Base-by-base conservation (phyloP, 1,284 basidiomycete genomes). In the Paramarasmius palmivorus region DNA sequence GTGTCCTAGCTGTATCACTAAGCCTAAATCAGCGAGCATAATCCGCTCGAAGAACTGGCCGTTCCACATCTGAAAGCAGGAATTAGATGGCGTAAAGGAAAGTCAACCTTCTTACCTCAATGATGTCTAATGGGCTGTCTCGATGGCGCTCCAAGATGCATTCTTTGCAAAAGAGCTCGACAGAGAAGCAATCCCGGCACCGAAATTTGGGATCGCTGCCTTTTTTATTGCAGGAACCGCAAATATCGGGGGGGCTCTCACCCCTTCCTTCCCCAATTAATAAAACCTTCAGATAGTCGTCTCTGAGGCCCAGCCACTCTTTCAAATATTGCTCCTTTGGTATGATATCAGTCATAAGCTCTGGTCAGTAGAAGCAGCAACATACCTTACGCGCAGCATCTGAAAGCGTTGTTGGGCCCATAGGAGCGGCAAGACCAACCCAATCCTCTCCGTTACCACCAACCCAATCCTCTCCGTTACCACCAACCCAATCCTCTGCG, bases 71-170 rank as follows among this genome's bases (percentile, higher is more conserved):
- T 58, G 29, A 20, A 42, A 46, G 12, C 2, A 29, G 34, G n/a
- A 42, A 35, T 49, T 29, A 17, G 3, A 40, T 5, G 37, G 1
- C 22, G 12, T n/a, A 25, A n/a, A 2, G 29, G 22, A 26, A 6
- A 19, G 32, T n/a, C 15, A 9, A 51, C n/a, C n/a, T n/a, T n/a
- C 62, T 19, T 29, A 61, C 62, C 54, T 61, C 48, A 9, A 64
- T 49, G 10, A 22, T n/a, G 47, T 64, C 56, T 2, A 65, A 44
- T 4, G 63, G 64, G 9, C 34, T 20, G 2, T 38, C 17, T 2
- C 3, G 17, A 46, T 66, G 64, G 0, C 15, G 20, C 2, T 26
- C 14, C 3, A 60, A 4, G 25, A 54, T 57, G 39, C 64, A 65
- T 0, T 19, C 39, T 26, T 49, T 10, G 37, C 64, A 65, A 4